Evolutionary conservation across 2,329 filamentous ascomycete genomes (phyloP).

Genomic region (Alternaria conjuncta): DNA sequence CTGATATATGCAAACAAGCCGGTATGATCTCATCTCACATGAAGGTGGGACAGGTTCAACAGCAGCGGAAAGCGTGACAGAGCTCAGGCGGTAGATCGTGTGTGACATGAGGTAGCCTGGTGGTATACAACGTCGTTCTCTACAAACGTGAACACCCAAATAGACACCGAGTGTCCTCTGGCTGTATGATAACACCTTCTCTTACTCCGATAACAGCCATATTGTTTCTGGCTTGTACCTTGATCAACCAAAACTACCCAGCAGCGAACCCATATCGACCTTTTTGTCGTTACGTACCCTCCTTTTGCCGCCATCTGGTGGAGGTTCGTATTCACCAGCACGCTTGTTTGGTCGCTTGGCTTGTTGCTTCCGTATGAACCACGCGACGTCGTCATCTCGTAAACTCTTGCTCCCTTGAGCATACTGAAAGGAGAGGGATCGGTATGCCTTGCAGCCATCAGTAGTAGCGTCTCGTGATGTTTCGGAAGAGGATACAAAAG

Average conservation of each 20-base stretch:
- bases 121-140: not conserved
- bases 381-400: not conserved
- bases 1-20: too few species aligned
- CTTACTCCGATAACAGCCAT: not conserved
- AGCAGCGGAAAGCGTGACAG: not conserved
- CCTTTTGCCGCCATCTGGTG: constrained; percentile 23
- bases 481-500: not conserved
- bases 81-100: not conserved
- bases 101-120: not conserved
- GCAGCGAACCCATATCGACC: constrained; percentile 28
- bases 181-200: not conserved
- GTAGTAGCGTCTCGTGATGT: not conserved
- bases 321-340: not conserved
- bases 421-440: constrained; percentile 11
- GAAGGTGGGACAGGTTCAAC: not conserved
- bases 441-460: not conserved
- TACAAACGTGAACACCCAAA: not conserved
- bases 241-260: constrained; percentile 25
- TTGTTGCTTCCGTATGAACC: constrained; percentile 12
- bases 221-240: not conserved
- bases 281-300: constrained; percentile 28
- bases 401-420: not conserved
- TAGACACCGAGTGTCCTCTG: not conserved
- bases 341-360: not conserved
- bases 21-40: too few species aligned